phyloP scores from a whole-genome alignment of 1,284 basidiomycete species.

The Thelephora terrestris region DNA sequence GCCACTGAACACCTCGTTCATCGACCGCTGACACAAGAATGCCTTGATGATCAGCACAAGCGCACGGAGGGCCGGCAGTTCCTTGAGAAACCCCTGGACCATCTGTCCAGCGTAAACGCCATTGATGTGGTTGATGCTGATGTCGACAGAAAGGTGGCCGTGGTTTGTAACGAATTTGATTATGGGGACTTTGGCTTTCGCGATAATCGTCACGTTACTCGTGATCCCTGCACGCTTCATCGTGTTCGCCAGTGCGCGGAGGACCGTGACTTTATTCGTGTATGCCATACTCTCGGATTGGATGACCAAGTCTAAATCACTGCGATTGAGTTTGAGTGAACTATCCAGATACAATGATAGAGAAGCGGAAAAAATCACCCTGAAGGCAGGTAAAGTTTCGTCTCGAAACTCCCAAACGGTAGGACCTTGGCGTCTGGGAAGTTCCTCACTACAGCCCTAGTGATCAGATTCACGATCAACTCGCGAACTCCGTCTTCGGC shows the following conservation, averaged over 20 bases:
- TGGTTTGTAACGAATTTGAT: slow-evolving; percentile 82
- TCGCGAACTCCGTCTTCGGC: slow-evolving; percentile 80
- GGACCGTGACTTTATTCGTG: slow-evolving; percentile 45
- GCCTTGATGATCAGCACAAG: slow-evolving; percentile 86
- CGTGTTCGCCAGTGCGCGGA: slow-evolving; percentile 54
- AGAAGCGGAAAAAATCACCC: slow-evolving; percentile 47
- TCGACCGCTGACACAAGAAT: slow-evolving; percentile 80
- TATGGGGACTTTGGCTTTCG: slow-evolving; percentile 87
- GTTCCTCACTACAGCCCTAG: slow-evolving; percentile 47
- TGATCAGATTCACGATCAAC: slow-evolving; percentile 69
- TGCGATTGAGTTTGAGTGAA: slow-evolving; percentile 18
- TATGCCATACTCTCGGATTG: slow-evolving; percentile 56
- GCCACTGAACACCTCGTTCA: slow-evolving; percentile 97
- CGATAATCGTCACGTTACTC: slow-evolving; percentile 73
- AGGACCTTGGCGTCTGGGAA: slow-evolving; percentile 79
- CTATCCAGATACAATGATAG: not conserved
- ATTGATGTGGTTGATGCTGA: slow-evolving; percentile 83
- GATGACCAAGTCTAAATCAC: slow-evolving; percentile 73
- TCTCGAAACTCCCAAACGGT: slow-evolving; percentile 92
- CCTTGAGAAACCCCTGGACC: slow-evolving; percentile 70
- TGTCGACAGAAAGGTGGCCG: slow-evolving; percentile 80
- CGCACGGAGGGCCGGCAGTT: slow-evolving; percentile 68
- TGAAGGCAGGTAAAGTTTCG: slow-evolving; percentile 87
- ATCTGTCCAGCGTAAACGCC: slow-evolving; percentile 77
- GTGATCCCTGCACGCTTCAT: slow-evolving; percentile 55